Evolutionary conservation across 2,329 filamentous ascomycete genomes (phyloP), one percentile per base, ranked within the genome.

Genomic region (Fonsecaea pugnacius): DNA sequence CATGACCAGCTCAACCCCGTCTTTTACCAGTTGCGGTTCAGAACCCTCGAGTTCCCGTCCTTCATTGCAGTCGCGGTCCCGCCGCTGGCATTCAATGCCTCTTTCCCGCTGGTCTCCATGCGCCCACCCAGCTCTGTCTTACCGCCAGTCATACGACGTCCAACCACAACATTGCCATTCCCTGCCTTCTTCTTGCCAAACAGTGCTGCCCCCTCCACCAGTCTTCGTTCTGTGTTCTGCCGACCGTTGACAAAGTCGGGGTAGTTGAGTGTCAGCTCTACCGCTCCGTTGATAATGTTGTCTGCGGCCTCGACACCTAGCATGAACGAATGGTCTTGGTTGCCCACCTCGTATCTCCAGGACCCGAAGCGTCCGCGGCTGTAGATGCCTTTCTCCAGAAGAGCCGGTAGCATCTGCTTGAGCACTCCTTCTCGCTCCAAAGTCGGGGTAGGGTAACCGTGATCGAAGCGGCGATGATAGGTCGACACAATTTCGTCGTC

Each of bases 311-410:
- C 93, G 21, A 96, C 93, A 76, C 93, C 93, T 68, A 96, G 84
- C 93, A 97, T 97, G 80, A 97, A 97, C 30, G 90, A 94, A 85
- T 97, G 93, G 80, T 97, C 93, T 85, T 96, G 92, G 86, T 96
- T 96, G 75, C 92, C 92, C 70, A 91, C 91, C 81, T 99, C 95
- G 83, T 99, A 99, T 76, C 92, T 87, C 95, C 95, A 99, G 84
- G 90, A 94, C 74, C 95, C 95, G 80, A 99, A 99, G 69, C 95
- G 93, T 73, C 95, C 95, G 79, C 95, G 92, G 52, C 93, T 96
- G 83, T 89, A 91, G 80, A 99, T 99, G 76, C 89, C 94, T 84
- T 91, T 87, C 68, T 88, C 90, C 82, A 96, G 89, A 65, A 99
- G 89, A 82, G 91, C 93, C 73, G 95, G 95, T 58, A 99, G 89